A percentile compares a stretch with the other conserved stretches of the same genome.
Conservation (phyloP, 805 yeast species). For the Hanseniaspora guilliermondii region DNA sequence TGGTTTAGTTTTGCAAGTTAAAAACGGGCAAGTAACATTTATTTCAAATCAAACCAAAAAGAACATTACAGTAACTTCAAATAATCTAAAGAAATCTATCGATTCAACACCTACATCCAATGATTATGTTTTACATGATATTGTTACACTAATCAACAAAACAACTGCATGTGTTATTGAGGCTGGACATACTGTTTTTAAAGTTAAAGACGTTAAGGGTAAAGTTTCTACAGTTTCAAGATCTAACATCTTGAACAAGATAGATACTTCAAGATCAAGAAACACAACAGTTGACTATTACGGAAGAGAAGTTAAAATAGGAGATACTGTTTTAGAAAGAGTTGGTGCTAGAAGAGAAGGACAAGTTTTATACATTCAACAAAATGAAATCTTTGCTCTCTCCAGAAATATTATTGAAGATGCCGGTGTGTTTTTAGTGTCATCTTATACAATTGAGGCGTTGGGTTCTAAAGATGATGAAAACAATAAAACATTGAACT, state of each 20-base stretch:
- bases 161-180: constrained; percentile 80
- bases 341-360: constrained; percentile 83
- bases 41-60: constrained; percentile 79
- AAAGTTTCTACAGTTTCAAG: constrained; percentile 60
- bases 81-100: constrained; percentile 80
- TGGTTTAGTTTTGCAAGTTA: constrained; percentile 77
- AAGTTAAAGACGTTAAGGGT: constrained; percentile 73
- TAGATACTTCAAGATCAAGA: constrained; percentile 56
- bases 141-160: constrained; percentile 76
- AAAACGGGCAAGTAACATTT: constrained; percentile 76
- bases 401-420: constrained; percentile 71
- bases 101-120: constrained; percentile 69
- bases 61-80: constrained; percentile 86
- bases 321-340: constrained; percentile 83
- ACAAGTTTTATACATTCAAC: constrained; percentile 71
- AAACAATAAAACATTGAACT: constrained; percentile 42
- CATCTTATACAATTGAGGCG: constrained; percentile 64
- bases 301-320: constrained; percentile 76
- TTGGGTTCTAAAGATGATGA: constrained; percentile 55
- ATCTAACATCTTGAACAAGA: constrained; percentile 67
- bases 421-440: constrained; percentile 80
- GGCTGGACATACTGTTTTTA: constrained; percentile 77
- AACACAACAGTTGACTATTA: constrained; percentile 77
- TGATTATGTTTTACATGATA: constrained; percentile 73
- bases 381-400: constrained; percentile 65